Conservation (phyloP, 2,329 filamentous ascomycete genomes). For the Geoglossum cookeanum region DNA sequence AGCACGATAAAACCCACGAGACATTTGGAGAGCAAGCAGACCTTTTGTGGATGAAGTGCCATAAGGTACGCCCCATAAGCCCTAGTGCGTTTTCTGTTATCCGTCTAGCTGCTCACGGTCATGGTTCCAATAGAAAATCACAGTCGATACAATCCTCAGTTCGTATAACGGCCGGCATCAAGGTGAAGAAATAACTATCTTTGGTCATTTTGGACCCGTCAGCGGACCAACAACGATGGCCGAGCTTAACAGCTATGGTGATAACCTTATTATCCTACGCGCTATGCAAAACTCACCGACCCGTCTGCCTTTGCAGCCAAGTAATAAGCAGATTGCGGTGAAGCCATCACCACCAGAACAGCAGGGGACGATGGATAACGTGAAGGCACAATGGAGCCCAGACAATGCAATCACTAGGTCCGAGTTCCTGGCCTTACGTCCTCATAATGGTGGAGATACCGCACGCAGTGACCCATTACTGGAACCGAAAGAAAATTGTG, state of each 20-base stretch:
- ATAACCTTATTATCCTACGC: constrained; percentile 13
- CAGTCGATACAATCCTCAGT: constrained; percentile 10
- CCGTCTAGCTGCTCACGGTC: background rate
- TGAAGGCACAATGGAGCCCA: background rate
- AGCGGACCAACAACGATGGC: constrained; percentile 6
- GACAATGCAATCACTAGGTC: too few relatives aligned
- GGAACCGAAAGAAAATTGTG: too few relatives aligned
- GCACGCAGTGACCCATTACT: too few relatives aligned
- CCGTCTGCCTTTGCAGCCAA: constrained; percentile 1
- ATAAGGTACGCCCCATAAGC: constrained; percentile 13
- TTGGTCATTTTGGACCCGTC: constrained; percentile 1
- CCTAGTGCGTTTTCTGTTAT: too few relatives aligned
- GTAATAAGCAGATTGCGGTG: background rate
- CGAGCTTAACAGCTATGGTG: constrained; percentile 9
- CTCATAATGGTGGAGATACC: too few relatives aligned
- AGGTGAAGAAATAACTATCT: background rate
- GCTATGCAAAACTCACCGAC: constrained; percentile 9
- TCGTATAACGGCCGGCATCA: constrained; percentile 8
- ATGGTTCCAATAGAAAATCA: constrained; percentile 1
- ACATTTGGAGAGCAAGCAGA: constrained; percentile 11
- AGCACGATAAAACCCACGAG: constrained; percentile 9
- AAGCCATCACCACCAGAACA: background rate
- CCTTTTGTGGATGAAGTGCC: constrained; percentile 20
- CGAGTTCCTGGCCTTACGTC: too few relatives aligned
- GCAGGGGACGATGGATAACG: background rate